Conservation (phyloP, 179 eudicot species). For the Monotropa hypopitys region DNA sequence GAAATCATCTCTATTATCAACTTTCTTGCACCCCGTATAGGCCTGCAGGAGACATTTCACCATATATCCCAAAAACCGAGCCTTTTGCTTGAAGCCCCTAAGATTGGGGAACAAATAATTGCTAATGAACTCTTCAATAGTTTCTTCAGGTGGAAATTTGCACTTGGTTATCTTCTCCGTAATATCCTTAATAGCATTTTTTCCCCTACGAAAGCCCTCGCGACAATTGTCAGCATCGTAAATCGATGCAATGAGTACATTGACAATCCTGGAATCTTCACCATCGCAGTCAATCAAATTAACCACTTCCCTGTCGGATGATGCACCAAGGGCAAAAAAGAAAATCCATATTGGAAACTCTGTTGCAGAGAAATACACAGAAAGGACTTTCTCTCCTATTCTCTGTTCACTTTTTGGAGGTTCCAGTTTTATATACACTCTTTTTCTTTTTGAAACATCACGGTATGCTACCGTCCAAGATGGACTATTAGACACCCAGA, state of each 20-base stretch:
- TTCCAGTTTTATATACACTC: slow-evolving; percentile 65
- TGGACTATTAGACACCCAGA: slow-evolving; percentile 60
- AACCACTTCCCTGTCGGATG: slow-evolving; percentile 62
- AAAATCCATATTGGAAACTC: slow-evolving; percentile 81
- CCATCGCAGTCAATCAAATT: slow-evolving; percentile 45
- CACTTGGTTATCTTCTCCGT: slow-evolving; percentile 26
- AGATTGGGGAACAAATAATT: slow-evolving; percentile 51
- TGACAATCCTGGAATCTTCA: slow-evolving; percentile 42
- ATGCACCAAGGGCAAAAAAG: slow-evolving; percentile 77
- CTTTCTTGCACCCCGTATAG: slow-evolving; percentile 59
- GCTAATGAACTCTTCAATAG: slow-evolving; percentile 35
- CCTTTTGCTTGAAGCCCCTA: slow-evolving; percentile 45
- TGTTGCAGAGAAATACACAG: slow-evolving; percentile 34
- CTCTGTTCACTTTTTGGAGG: slow-evolving; percentile 34
- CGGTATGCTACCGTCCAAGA: slow-evolving; percentile 61
- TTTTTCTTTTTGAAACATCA: slow-evolving; percentile 39
- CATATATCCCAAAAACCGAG: slow-evolving; percentile 86
- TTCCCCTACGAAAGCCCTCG: slow-evolving; percentile 41
- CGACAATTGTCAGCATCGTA: slow-evolving; percentile 67
- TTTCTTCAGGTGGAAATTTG: slow-evolving; percentile 60
- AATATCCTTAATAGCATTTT: slow-evolving; percentile 34
- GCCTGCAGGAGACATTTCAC: slow-evolving; percentile 64
- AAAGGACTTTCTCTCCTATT: slow-evolving; percentile 59
- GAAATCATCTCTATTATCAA: slow-evolving; percentile 79
- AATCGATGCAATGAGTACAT: slow-evolving; percentile 65